Evolutionary conservation across 78 protist genomes (phyloP).

Genomic region (Diacronema lutheri): DNA sequence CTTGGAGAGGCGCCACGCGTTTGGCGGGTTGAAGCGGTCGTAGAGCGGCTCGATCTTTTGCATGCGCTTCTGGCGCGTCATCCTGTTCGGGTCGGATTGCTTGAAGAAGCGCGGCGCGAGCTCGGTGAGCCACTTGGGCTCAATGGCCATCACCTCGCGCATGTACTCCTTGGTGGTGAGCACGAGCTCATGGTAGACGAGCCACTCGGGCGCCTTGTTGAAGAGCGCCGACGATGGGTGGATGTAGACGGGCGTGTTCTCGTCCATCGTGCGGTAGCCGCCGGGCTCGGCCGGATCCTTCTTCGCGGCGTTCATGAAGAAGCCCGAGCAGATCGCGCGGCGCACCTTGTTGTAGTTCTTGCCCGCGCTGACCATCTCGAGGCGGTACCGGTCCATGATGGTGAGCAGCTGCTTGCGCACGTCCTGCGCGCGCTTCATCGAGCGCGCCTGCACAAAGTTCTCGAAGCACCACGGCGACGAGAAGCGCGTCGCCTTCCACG

Average conservation of each 20-base stretch:
- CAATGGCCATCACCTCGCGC: conserved; percentile 84
- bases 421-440: conserved; percentile 92
- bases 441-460: conserved; percentile 91
- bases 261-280: conserved; percentile 90
- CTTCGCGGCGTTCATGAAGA: conserved; percentile 93
- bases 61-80: conserved; percentile 60
- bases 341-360: conserved; percentile 71
- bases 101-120: conserved; percentile 90
- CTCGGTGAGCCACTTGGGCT: conserved; percentile 94
- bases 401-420: conserved; percentile 91
- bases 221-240: conserved; percentile 95
- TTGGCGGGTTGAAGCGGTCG: conserved; percentile 73
- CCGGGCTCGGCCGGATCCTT: conserved; percentile 88
- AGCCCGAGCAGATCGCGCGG: conserved; percentile 88
- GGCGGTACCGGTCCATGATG: conserved; percentile 88
- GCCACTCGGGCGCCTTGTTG: conserved; percentile 91
- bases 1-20: conserved; percentile 88
- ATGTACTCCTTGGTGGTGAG: conserved; percentile 97
- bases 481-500: conserved; percentile 87
- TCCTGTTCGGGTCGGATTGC: conserved; percentile 69
- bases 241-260: conserved; percentile 80
- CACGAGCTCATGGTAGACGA: conserved; percentile 88
- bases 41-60: conserved; percentile 92
- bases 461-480: conserved; percentile 84
- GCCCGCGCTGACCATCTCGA: conserved; percentile 80